Percentiles rank a stretch among this genome's conserved stretches.
Evolutionary conservation across 2,329 filamentous ascomycete species (phyloP).

Genomic region (Clonostachys solani): DNA sequence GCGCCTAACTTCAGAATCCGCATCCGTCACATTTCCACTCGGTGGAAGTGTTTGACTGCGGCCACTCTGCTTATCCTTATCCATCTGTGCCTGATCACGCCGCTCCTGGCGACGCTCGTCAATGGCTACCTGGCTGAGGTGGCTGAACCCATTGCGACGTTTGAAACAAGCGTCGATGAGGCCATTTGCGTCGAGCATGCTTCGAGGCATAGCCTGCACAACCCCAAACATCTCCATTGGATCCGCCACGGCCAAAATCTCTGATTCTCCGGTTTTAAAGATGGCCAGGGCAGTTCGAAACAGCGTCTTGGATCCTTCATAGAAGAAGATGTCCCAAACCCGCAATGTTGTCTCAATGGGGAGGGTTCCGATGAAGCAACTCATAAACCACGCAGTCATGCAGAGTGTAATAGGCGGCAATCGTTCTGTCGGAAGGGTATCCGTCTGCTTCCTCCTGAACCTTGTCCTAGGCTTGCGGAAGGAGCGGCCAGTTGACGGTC

Average conservation of each 20-base stretch:
- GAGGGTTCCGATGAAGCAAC: constrained; percentile 86
- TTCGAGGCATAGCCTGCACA: constrained; percentile 80
- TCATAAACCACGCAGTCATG: constrained; percentile 98
- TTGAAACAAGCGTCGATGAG: constrained; percentile 82
- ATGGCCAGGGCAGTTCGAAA: constrained; percentile 89
- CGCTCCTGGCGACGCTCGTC: constrained; percentile 71
- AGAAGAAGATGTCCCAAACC: constrained; percentile 95
- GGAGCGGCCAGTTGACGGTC: constrained; percentile 25
- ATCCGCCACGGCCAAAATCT: constrained; percentile 76
- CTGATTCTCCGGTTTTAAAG: constrained; percentile 80
- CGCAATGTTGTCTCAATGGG: constrained; percentile 88
- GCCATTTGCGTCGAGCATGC: constrained; percentile 74
- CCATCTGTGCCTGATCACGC: constrained; percentile 46
- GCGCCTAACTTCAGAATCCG: constrained; percentile 20
- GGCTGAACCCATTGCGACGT: constrained; percentile 73
- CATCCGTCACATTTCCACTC: constrained; percentile 23
- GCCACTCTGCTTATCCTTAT: constrained; percentile 16
- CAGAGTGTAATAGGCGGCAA: constrained; percentile 89
- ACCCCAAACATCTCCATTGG: constrained; percentile 96
- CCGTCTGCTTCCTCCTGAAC: constrained; percentile 30
- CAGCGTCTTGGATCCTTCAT: constrained; percentile 89
- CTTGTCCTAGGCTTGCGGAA: constrained; percentile 30
- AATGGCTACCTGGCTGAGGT: constrained; percentile 77
- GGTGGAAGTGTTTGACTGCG: constrained; percentile 15
- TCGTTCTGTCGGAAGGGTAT: constrained; percentile 40